Conservation (phyloP, 2,329 filamentous ascomycete genomes). For the Colletotrichum phormii region DNA sequence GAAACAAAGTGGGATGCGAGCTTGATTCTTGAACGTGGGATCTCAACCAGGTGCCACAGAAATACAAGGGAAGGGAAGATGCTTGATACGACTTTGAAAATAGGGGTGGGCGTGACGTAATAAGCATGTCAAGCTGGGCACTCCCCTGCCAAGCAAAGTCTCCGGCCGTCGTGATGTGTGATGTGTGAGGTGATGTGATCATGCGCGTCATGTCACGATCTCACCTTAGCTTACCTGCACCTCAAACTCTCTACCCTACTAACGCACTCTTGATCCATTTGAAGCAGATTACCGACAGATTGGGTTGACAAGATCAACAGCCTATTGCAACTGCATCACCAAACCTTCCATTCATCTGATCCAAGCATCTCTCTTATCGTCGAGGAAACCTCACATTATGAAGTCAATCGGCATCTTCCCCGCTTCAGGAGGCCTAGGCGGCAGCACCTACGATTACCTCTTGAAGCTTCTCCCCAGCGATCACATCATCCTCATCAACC, state of each 20-base stretch:
- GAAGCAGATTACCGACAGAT: background rate
- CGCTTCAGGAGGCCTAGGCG: constrained; percentile 63
- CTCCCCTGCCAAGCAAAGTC: constrained; percentile 19
- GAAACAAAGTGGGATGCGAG: background rate
- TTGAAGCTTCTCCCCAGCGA: constrained; percentile 54
- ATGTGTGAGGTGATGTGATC: constrained; percentile 22
- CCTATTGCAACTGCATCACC: too few species aligned
- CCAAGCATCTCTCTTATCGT: too few species aligned
- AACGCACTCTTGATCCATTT: background rate
- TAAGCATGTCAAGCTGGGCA: constrained; percentile 19
- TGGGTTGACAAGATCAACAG: background rate
- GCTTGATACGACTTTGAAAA: constrained; percentile 11
- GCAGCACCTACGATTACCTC: constrained; percentile 62
- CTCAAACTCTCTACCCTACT: too few species aligned
- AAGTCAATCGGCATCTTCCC: constrained; percentile 60
- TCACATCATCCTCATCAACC: constrained; percentile 59
- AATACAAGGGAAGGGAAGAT: constrained; percentile 12
- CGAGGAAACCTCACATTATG: constrained; percentile 34
- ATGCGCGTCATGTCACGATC: constrained; percentile 19
- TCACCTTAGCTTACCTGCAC: constrained; percentile 7
- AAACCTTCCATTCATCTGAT: background rate
- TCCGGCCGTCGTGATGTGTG: background rate
- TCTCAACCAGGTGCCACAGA: background rate
- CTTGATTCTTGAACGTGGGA: background rate
- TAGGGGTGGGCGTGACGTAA: constrained; percentile 26